Conservation (phyloP, 768 basidiomycete genomes). For the Termitomyces sp. region DNA sequence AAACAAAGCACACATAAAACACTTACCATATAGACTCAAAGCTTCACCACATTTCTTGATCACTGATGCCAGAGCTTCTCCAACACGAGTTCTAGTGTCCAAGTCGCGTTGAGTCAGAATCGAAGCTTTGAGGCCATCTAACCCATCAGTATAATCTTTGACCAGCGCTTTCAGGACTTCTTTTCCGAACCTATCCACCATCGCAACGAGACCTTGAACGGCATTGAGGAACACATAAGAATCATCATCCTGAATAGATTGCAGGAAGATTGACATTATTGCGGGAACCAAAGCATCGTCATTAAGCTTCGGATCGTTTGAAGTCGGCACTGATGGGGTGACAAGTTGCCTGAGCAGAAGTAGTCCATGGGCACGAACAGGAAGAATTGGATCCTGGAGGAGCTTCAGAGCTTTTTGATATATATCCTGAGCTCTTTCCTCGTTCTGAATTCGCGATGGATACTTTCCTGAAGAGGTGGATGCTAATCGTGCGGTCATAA, state of each 20-base stretch:
- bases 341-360: constrained; percentile 78
- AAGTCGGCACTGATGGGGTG: constrained; percentile 23
- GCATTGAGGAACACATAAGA: constrained; percentile 95
- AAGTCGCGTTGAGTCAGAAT: constrained; percentile 56
- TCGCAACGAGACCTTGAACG: constrained; percentile 81
- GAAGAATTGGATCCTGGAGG: constrained; percentile 86
- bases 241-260: constrained; percentile 84
- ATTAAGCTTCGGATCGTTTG: constrained; percentile 18
- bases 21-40: constrained; percentile 62
- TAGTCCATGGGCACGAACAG: constrained; percentile 91
- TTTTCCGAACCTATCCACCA: constrained; percentile 74
- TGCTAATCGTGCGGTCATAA: constrained; percentile 77
- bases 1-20: neutral
- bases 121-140: constrained; percentile 43
- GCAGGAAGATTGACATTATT: constrained; percentile 83
- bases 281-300: constrained; percentile 72
- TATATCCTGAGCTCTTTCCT: constrained; percentile 49
- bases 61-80: constrained; percentile 79
- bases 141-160: constrained; percentile 53
- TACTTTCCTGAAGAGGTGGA: constrained; percentile 38
- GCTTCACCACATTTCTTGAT: constrained; percentile 69
- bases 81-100: constrained; percentile 70
- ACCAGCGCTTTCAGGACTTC: constrained; percentile 67
- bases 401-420: constrained; percentile 88
- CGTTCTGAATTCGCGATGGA: constrained; percentile 20